phyloP scores from a whole-genome alignment of 2,329 filamentous ascomycete species.

The Stagonosporopsis chrysanthemi region DNA sequence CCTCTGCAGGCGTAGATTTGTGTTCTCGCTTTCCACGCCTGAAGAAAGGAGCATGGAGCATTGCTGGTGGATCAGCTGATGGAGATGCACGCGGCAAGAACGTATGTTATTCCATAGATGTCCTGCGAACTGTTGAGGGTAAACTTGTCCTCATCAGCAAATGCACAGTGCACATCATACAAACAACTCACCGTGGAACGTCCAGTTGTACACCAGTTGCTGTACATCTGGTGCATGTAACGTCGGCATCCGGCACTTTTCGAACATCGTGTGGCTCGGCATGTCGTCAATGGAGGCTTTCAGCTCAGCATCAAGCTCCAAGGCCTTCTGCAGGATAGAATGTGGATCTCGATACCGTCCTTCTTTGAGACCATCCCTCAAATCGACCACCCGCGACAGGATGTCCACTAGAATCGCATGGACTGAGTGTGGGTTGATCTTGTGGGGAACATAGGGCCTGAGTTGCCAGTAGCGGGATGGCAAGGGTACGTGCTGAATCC shows the following conservation, averaged over 20 bases:
- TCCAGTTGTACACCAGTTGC: slow-evolving; percentile 28
- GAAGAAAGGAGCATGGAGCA: slow-evolving; percentile 16
- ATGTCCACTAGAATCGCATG: slow-evolving; percentile 30
- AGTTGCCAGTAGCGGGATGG: slow-evolving; percentile 27
- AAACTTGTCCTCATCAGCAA: slow-evolving; percentile 20
- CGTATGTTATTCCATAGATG: slow-evolving; percentile 40
- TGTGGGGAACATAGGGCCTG: slow-evolving; percentile 13
- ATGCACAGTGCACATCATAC: background rate
- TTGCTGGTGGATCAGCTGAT: slow-evolving; percentile 32
- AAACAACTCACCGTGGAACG: slow-evolving; percentile 26
- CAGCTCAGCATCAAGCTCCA: slow-evolving; percentile 26
- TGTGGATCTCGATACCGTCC: slow-evolving; percentile 1
- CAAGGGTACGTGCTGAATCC: slow-evolving; percentile 33
- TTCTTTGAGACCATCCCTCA: slow-evolving; percentile 22
- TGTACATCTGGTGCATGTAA: slow-evolving; percentile 9
- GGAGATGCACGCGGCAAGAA: slow-evolving; percentile 33
- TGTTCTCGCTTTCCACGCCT: background rate
- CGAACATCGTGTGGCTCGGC: slow-evolving; percentile 21
- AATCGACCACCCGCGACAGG: slow-evolving; percentile 25
- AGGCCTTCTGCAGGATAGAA: slow-evolving; percentile 22
- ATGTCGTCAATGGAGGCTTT: slow-evolving; percentile 25
- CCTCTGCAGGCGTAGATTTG: slow-evolving; percentile 11
- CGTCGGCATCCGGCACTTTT: slow-evolving; percentile 15
- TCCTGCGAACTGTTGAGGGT: slow-evolving; percentile 30
- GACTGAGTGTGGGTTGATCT: slow-evolving; percentile 13